Evolutionary conservation across 768 basidiomycete species (phyloP), one percentile per base, ranked within the genome.

Genomic region (Naganishia friedmannii): DNA sequence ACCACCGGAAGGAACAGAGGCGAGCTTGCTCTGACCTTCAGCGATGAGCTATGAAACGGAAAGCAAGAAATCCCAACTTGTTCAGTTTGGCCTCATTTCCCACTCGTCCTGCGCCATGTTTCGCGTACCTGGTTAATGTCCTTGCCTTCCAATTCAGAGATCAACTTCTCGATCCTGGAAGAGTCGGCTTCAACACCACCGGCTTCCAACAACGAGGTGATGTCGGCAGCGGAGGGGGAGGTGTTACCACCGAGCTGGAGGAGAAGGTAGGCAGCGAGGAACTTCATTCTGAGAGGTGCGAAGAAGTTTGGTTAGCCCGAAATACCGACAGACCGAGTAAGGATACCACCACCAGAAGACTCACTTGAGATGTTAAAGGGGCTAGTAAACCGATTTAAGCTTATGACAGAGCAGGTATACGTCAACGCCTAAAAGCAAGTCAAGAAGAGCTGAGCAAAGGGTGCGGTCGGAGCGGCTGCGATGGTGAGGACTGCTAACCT

Each of bases 1-100:
- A 79, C 93, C 94, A 74, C 94, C 95, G 72, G 95, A 94, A 70
- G 96, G 95, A 79, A 96, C 96, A 78, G 96, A 98, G 68, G 95
- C 88, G 77, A 99, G 91, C 84, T 97, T 98, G 82, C 86, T 82
- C 51, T 89, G 89, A 67, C 96, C 96, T 82, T 92, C 91, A 75
- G 88, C 87, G 82, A 99, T 98, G 85, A 98, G 83, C 90, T 92
- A 63, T 19, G 56, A 54, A 39, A n/a, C 6, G 23, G 57, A 34
- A 34, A 58, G 34, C 26, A 26, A 19, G 65, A n/a, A 15, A 65
- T 19, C 15, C 42, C 45, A 31, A 37, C 23, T 8, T 3, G 6
- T 34, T 37, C 7, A 34, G 32, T 17, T 19, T 4, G 21, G 12
- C 23, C 39, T 10, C 29, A 19, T 29, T 45, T 34, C 31, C 7